Evolutionary conservation across 192 early-diverging fungal species (phyloP).

Genomic region (Mortierella claussenii): DNA sequence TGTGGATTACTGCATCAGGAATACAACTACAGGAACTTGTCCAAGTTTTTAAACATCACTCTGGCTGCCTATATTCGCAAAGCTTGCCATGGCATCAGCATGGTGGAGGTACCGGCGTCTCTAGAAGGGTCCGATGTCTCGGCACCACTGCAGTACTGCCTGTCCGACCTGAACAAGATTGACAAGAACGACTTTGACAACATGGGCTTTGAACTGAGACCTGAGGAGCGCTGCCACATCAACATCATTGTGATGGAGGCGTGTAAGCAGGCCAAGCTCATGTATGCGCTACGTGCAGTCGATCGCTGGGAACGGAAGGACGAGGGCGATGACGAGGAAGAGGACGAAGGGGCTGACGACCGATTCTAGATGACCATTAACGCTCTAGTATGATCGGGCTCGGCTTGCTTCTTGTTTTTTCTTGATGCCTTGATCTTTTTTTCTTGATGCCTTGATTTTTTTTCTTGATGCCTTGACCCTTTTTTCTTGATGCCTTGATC

Average conservation of each 20-base stretch:
- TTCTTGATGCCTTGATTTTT: no score
- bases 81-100: constrained; percentile 53
- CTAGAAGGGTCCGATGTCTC: constrained; percentile 10
- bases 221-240: constrained; percentile 69
- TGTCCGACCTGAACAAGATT: constrained; percentile 48
- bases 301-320: constrained; percentile 39
- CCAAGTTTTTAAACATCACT: constrained; percentile 56
- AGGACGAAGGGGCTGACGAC: constrained; percentile 47
- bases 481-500: no score
- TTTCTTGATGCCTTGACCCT: no score
- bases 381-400: not conserved
- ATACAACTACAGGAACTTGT: constrained; percentile 60
- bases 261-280: constrained; percentile 64
- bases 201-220: constrained; percentile 62
- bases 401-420: not conserved
- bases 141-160: constrained; percentile 4
- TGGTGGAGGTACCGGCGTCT: constrained; percentile 7
- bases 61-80: constrained; percentile 58
- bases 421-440: not conserved
- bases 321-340: constrained; percentile 25
- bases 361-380: constrained; percentile 23
- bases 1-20: constrained; percentile 66
- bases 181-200: constrained; percentile 61
- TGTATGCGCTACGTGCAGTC: constrained; percentile 60
- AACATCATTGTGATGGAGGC: constrained; percentile 64